Base-by-base conservation (phyloP, 257 asterid species). In the Coffea canephora region DNA sequence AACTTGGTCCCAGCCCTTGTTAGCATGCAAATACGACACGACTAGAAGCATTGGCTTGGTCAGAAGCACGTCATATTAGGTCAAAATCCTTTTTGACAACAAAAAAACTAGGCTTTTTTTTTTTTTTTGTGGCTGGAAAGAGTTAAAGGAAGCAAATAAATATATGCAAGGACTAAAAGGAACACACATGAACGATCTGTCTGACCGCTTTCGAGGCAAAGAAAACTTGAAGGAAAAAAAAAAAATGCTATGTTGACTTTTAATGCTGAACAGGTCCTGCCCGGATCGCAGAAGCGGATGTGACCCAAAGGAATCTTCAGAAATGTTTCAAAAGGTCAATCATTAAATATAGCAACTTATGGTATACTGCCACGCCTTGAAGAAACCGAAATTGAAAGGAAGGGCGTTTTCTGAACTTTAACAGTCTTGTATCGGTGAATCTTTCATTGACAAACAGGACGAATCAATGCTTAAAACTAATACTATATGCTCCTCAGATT, bases 291-390 rank as follows among this genome's bases (percentile, higher is more conserved):
- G 79, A 3, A 15, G 49, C 49, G 27, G 64, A 64, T n/a, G 67
- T 64, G 61, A 39, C 50, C 6, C 34, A 14, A 13, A 45, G 62
- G 73, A 64, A 76, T 76, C 79, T 76, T 76, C 72, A 62, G 72
- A 76, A 76, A 43, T 45, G 62, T 62, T 41, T 76, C 72, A 61
- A 76, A 59, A 23, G 49, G 73, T 64, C 79, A 76, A 76, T 64
- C 52, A 57, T 75, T 21, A 59, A 59, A 59, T 59, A 59, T 21
- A 59, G 13, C 13, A 59, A 59, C 31, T 59, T 65, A 27, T 12
- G 69, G 36, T 27, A 27, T 0, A 27, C 12, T 11, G 39, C 69
- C 18, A 25, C 9, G 18, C 12, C 69, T 64, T 10, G 69, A 64
- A 76, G 61, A 62, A 76, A 76, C 14, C 43, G 43, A 25, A 74